Conservation (phyloP, 257 asterid genomes). For the Nicotiana knightiana region DNA sequence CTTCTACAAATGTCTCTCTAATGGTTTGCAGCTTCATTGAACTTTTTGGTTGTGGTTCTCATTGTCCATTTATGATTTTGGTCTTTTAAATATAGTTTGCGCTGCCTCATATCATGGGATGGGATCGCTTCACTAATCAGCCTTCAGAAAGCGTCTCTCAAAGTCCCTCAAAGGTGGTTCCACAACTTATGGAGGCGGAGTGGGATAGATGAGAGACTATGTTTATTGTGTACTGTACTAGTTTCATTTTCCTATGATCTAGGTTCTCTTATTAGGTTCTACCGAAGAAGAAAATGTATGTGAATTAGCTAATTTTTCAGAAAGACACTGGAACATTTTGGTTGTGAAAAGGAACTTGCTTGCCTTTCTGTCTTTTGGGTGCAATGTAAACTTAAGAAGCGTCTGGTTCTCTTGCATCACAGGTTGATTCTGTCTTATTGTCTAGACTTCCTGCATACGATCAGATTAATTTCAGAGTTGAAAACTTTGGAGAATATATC, state of each 20-base stretch:
- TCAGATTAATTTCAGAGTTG: not conserved
- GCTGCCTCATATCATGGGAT: conserved; percentile 90
- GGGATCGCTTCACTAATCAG: conserved; percentile 52
- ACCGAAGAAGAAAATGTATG: not conserved
- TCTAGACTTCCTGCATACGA: not conserved
- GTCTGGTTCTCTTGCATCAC: not conserved
- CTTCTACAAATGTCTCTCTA: not conserved
- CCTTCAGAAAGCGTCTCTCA: conserved; percentile 21
- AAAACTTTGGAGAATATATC: not conserved
- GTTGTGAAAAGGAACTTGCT: not conserved
- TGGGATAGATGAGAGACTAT: conserved; percentile 58
- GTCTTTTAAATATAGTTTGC: conserved; percentile 59
- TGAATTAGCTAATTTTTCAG: not conserved
- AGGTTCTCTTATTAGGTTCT: not conserved
- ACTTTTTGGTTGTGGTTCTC: not conserved
- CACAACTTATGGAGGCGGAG: conserved; percentile 45
- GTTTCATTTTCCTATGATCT: not conserved
- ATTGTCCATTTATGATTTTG: not conserved
- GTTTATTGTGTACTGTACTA: not conserved
- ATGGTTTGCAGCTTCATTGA: not conserved
- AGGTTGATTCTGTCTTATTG: not conserved
- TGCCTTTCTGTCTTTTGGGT: not conserved
- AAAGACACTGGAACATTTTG: not conserved
- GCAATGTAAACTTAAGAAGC: not conserved
- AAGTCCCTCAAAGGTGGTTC: conserved; percentile 26